Evolutionary conservation across 1,284 basidiomycete species (phyloP), one percentile per base, ranked within the genome.

Genomic region (Rhodotorula sp.): DNA sequence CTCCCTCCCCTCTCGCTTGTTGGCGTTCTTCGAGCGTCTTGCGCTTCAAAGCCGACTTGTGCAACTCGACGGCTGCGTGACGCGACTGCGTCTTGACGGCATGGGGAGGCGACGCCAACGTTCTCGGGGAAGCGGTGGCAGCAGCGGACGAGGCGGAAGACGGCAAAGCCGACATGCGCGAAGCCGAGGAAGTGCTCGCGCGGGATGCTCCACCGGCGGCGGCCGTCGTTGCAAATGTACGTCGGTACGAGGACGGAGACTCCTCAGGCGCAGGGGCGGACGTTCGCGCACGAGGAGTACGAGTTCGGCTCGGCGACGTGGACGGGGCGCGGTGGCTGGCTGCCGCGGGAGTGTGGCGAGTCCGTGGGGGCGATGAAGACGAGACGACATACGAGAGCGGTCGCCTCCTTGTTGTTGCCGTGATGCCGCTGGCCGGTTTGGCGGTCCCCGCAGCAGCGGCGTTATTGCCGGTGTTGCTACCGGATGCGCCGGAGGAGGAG

Each of bases 41-140:
- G 15, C 67, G 61, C 46, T 68, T 68, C 21, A 68, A 54, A 16
- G 62, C 62, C 39, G 56, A 31, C 57, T 68, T 68, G 21, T 58
- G 67, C 39, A 31, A 29, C 58, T 51, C 61, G 49, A 62, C 61
- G 8, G 61, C 61, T 14, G 49, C 61, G 14, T 18, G 58, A 3
- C 46, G 58, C 15, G 46, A 46, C n/a, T 23, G 56, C 3, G 26
- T 56, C 54, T 56, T 56, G 54, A 56, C n/a, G 8, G 54, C 54
- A 8, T 26, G 58, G 15, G 48, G 48, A 14, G 61, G 57, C 18
- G 57, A 58, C 20, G 34, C 15, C 26, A 18, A 5, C 26, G 26
- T 20, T 20, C 16, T 29, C 29, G 26, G 29, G 20, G 60, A 49
- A 15, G 26, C 47, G 5, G 46, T n/a, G 47, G 29, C n/a, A 14